Base-by-base conservation (phyloP, 116 monocot genomes). In the Dioscorea cayenensis region DNA sequence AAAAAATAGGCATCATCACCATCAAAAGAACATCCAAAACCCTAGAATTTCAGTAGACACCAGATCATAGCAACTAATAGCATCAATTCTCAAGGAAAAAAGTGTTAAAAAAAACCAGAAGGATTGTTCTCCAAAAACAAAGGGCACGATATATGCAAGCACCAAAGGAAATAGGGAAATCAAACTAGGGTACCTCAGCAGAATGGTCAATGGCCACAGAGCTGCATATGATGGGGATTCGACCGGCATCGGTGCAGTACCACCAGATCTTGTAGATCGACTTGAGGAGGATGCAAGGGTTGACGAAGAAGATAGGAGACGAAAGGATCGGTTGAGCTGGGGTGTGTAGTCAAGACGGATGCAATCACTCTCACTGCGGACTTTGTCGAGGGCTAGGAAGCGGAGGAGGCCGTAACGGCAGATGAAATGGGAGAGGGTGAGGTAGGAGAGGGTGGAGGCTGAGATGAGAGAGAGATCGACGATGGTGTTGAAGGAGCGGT, bases 241-340 rank as follows among this genome's bases (percentile, higher is more conserved):
- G 43, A 9, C 72, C 65, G 14, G 28, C 71, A 14, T 72, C 77
- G 63, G 72, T 61, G n/a, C 27, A 36, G 75, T 82, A 89, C 80
- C 82, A 79, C 76, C 80, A 89, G 66, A 83, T 25, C 81, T 87
- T n/a, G n/a, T n/a, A n/a, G n/a, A n/a, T n/a, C n/a, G n/a, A n/a
- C n/a, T n/a, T n/a, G n/a, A n/a, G n/a, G 9, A 61, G 63, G 79
- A 84, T 80, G 79, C 84, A 84, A 14, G 92, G 92, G 36, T 78
- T 19, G 38, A 88, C 86, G 76, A 92, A 78, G 78, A 23, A 65
- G 48, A 75, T 21, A 92, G 80, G 29, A 89, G 70, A 65, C 81
- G 73, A 68, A 89, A 85, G 23, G 89, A 89, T 23, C 80, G 69
- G 61, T 61, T 64, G 51, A 92, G 88, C 72, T 82, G 77, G 6